phyloP scores from a whole-genome alignment of 2,329 filamentous ascomycete species.

The Aspergillus melleus region DNA sequence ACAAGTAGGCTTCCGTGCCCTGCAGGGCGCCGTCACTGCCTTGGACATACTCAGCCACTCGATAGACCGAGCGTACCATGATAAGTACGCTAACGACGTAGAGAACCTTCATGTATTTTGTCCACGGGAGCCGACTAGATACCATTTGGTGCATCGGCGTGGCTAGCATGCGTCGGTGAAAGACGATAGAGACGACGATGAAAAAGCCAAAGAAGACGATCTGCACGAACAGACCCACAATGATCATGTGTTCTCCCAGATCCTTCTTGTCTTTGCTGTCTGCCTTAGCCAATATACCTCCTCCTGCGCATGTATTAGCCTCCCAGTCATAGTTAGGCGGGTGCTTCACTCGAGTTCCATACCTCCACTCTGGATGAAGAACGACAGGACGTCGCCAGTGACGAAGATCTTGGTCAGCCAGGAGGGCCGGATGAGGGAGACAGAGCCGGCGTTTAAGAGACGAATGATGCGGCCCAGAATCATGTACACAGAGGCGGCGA shows the following conservation, averaged over 20 bases:
- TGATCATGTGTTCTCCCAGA: slow-evolving; percentile 10
- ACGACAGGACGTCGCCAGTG: slow-evolving; percentile 33
- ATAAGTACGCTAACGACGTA: slow-evolving; percentile 33
- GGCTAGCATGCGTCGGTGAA: slow-evolving; percentile 22
- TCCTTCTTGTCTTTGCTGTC: not conserved
- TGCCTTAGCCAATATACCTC: slow-evolving; percentile 1
- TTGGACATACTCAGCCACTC: slow-evolving; percentile 50
- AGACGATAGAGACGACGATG: slow-evolving; percentile 20
- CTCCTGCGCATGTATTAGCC: slow-evolving; percentile 16
- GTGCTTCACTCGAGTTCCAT: not conserved
- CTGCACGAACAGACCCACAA: slow-evolving; percentile 28
- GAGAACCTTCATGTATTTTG: slow-evolving; percentile 15
- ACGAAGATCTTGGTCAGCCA: slow-evolving; percentile 44
- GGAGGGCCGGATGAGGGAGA: slow-evolving; percentile 30
- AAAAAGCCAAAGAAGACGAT: slow-evolving; percentile 28
- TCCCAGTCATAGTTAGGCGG: not conserved
- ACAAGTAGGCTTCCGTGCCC: slow-evolving; percentile 43
- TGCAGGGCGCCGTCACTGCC: slow-evolving; percentile 44
- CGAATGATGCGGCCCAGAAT: slow-evolving; percentile 40
- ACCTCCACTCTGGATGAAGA: slow-evolving; percentile 34
- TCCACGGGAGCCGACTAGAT: slow-evolving; percentile 15
- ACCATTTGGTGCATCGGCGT: slow-evolving; percentile 13
- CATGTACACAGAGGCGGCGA: slow-evolving; percentile 45
- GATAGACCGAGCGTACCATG: slow-evolving; percentile 46
- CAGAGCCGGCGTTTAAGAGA: slow-evolving; percentile 31